Evolutionary conservation across 2,329 filamentous ascomycete genomes (phyloP).

Genomic region (Colletotrichum tropicicola): DNA sequence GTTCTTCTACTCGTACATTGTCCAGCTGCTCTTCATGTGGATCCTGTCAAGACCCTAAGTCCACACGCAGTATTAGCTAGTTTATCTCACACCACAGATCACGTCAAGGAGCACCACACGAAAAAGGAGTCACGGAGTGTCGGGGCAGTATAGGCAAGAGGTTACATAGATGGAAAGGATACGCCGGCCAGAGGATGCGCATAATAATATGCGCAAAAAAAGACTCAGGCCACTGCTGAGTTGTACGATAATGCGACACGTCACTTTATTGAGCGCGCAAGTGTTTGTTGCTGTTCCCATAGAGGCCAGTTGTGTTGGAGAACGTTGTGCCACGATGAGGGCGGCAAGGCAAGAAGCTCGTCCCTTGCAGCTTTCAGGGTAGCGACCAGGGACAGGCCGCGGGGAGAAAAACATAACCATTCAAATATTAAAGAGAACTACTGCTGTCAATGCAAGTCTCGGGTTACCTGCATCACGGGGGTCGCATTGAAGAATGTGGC

Average conservation of each 20-base stretch:
- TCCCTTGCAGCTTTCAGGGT: neutral
- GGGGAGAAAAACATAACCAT: neutral
- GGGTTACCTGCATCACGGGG: no score
- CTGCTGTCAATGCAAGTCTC: neutral
- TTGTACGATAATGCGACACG: slow-evolving; percentile 23
- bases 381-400: neutral
- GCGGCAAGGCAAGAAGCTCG: neutral
- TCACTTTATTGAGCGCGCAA: slow-evolving; percentile 5
- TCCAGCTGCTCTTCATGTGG: slow-evolving; percentile 97
- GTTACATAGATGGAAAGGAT: slow-evolving; percentile 1
- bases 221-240: neutral
- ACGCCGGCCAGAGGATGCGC: neutral
- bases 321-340: neutral
- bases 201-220: neutral
- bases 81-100: neutral
- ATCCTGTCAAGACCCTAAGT: slow-evolving; percentile 58
- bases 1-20: slow-evolving; percentile 92
- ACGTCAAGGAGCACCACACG: no score
- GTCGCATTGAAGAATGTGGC: no score
- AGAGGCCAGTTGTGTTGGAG: neutral
- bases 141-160: neutral
- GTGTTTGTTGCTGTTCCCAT: slow-evolving; percentile 1
- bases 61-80: no score
- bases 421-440: neutral
- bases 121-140: neutral